Evolutionary conservation across 2,329 filamentous ascomycete species (phyloP).

Genomic region (Ascochyta pisi): DNA sequence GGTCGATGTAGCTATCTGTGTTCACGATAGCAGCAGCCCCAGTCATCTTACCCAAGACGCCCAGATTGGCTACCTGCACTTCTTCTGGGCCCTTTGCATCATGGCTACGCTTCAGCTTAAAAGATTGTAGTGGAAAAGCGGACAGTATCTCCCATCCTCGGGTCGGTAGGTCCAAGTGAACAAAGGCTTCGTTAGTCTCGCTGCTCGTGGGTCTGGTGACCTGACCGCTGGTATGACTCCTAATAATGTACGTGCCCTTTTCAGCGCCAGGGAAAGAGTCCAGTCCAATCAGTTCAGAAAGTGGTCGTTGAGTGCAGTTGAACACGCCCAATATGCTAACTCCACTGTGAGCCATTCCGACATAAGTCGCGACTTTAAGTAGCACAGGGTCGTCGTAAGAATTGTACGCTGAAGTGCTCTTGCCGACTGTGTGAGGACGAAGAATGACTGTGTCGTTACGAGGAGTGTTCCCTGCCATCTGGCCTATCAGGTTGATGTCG

Average conservation of each 20-base stretch:
- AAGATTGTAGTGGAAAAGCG: constrained; percentile 70
- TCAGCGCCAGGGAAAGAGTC: constrained; percentile 75
- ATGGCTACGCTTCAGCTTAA: constrained; percentile 56
- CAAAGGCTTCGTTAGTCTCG: constrained; percentile 56
- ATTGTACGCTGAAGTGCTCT: constrained; percentile 75
- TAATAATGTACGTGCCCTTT: constrained; percentile 70
- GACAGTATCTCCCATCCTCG: constrained; percentile 83
- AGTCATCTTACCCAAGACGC: constrained; percentile 87
- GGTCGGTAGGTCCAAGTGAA: constrained; percentile 68
- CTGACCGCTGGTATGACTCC: constrained; percentile 72
- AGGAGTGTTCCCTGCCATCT: constrained; percentile 80
- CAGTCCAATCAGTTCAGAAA: constrained; percentile 75
- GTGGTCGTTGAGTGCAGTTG: constrained; percentile 70
- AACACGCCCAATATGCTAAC: constrained; percentile 83
- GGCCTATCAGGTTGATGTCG: constrained; percentile 73
- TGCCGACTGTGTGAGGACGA: constrained; percentile 76
- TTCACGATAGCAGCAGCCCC: constrained; percentile 78
- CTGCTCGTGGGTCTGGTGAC: constrained; percentile 62
- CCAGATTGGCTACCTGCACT: constrained; percentile 72
- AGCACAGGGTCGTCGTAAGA: constrained; percentile 75
- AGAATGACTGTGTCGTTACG: constrained; percentile 80
- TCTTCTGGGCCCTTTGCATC: constrained; percentile 41
- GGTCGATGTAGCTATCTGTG: constrained; percentile 64
- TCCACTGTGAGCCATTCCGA: constrained; percentile 71
- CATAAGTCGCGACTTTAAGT: constrained; percentile 80